Base-by-base conservation (phyloP, 208 protist genomes). In the Porcisia hertigi region DNA sequence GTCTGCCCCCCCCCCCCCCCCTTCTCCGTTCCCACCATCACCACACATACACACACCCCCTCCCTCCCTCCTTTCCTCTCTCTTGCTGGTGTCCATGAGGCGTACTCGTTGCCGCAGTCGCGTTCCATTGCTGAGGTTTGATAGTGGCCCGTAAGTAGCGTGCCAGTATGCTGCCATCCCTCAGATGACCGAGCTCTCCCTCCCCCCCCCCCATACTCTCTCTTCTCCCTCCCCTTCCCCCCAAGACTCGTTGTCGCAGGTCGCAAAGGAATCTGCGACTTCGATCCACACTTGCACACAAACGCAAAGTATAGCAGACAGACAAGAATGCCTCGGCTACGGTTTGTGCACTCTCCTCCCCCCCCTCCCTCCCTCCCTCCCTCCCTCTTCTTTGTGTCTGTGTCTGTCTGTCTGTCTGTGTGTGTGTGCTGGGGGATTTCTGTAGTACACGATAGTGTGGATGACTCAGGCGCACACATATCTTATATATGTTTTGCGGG, bases 361-460 rank as follows among this genome's bases (percentile, higher is more conserved):
- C 23, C 70, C 49, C 6, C 36, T 25, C 58, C 25, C 25, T 75
- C 25, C 62, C 9, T 47, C 49, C 65, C 36, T 25, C 58, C 25
- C 25, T 75, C 25, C 62, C 9, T 47, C 49, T 53, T 49, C 64
- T 69, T 41, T 12, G 23, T 0, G 59, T 45, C 76, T 73, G 12
- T 49, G 12, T 49, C 9, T 7, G 57, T 20, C 57, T 57, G 30
- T 30, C 30, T 30, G 30, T n/a, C n/a, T 30, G 30, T 30, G 30
- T 30, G 30, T 30, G 30, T 30, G 30, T 30, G 30, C 30, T 30
- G 30, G 30, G 30, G 30, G 30, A 30, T 30, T 30, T 30, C 30
- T 30, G 30, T 30, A 30, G 30, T 30, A 30, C 30, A 30, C 30
- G 30, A 30, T 30, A 30, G 30, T 30, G 30, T 30, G 30, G 30